These are phyloP conservation scores for Pharnaceum exiguum DNA, from an alignment of 148 eudicot species.

Conservation along the genomic window DNA sequence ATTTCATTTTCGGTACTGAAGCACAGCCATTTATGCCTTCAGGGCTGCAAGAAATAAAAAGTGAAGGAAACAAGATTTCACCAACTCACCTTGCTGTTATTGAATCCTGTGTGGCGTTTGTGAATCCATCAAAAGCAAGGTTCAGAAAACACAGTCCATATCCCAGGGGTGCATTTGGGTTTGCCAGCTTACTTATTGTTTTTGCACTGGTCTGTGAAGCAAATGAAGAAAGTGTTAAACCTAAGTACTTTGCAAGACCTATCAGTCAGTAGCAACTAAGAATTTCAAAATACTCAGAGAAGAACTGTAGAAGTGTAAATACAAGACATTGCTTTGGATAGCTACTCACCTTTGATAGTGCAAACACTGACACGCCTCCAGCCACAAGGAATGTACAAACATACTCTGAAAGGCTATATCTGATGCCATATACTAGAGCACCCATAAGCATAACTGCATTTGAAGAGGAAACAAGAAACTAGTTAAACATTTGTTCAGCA, in stretches of 20 bases:
- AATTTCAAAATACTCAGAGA: neutral
- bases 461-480: neutral
- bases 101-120: constrained; percentile 99
- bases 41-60: neutral
- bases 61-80: neutral
- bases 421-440: constrained; percentile 60
- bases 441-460: constrained; percentile 95
- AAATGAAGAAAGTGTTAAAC: constrained; percentile 1
- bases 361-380: constrained; percentile 84
- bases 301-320: neutral
- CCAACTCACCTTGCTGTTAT: constrained; percentile 59
- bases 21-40: too few relatives aligned
- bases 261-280: neutral
- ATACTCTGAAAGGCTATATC: constrained; percentile 76
- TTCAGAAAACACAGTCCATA: constrained; percentile 90
- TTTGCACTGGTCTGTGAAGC: constrained; percentile 75
- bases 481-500: too few relatives aligned
- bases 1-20: too few relatives aligned
- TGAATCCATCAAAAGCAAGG: constrained; percentile 97
- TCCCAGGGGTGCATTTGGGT: constrained; percentile 94
- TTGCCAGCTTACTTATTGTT: constrained; percentile 89
- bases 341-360: constrained; percentile 70
- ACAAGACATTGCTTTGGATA: neutral
- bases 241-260: neutral
- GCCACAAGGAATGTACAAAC: constrained; percentile 85